Evolutionary conservation across 2,329 filamentous ascomycete species (phyloP).

Genomic region (Paraphoma sp.): DNA sequence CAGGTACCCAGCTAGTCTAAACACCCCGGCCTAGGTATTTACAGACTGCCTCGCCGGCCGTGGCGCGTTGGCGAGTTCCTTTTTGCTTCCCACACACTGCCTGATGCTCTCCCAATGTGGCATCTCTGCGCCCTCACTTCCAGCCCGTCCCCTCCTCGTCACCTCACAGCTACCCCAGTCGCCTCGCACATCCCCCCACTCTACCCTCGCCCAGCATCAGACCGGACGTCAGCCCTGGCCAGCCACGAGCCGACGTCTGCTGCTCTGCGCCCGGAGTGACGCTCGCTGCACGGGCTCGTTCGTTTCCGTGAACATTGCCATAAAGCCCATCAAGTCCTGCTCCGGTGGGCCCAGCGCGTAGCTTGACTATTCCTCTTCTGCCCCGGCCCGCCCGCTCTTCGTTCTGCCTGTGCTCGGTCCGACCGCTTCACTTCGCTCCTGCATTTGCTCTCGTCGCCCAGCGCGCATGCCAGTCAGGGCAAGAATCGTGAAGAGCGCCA

Average conservation of each 20-base stretch:
- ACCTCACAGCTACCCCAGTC: conserved; percentile 27
- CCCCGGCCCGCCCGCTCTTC: conserved; percentile 25
- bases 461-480: conserved; percentile 30
- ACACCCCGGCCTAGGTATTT: conserved; percentile 36
- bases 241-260: conserved; percentile 25
- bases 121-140: conserved; percentile 31
- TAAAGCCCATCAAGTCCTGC: conserved; percentile 25
- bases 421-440: conserved; percentile 42
- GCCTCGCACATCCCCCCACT: conserved; percentile 30
- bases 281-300: conserved; percentile 29
- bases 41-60: conserved; percentile 38
- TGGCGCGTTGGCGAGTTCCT: conserved; percentile 39
- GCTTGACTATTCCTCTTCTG: conserved; percentile 33
- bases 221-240: conserved; percentile 31
- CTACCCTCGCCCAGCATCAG: conserved; percentile 31
- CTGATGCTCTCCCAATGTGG: conserved; percentile 40
- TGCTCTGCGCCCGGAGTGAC: conserved; percentile 25
- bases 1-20: conserved; percentile 36
- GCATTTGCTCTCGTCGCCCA: conserved; percentile 40
- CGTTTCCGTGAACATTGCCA: conserved; percentile 16
- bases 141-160: conserved; percentile 18
- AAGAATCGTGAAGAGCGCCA: conserved; percentile 36
- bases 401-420: conserved; percentile 43
- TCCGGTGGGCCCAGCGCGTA: conserved; percentile 25
- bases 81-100: conserved; percentile 37